Evolutionary conservation across 164 flowering plant genomes (phyloP).

Genomic region (Magnolia changhungtana): DNA sequence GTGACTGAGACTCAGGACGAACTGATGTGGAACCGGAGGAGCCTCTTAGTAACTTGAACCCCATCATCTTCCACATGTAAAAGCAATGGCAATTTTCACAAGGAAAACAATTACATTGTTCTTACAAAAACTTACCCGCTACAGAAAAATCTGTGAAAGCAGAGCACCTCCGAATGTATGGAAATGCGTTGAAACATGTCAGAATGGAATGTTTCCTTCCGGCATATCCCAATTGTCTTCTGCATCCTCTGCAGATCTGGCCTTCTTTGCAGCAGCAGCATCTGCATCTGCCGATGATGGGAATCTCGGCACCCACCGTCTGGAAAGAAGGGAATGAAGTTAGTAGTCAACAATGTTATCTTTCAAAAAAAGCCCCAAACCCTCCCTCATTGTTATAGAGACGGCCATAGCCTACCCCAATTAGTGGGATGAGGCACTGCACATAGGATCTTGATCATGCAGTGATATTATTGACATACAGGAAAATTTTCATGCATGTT

Average conservation of each 20-base stretch:
- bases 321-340: background rate
- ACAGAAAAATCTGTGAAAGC: background rate
- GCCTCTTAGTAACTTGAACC: background rate
- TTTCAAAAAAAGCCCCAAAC: no score
- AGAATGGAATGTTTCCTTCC: background rate
- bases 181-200: background rate
- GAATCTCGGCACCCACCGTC: background rate
- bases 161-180: background rate
- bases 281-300: background rate
- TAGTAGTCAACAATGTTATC: no score
- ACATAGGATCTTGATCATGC: no score
- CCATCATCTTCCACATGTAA: background rate
- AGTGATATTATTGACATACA: no score
- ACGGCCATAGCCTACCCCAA: no score
- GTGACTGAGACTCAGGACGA: background rate
- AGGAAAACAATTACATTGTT: background rate
- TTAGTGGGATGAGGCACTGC: no score
- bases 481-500: no score
- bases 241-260: background rate
- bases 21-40: background rate
- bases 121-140: background rate
- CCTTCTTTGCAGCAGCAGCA: background rate
- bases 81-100: background rate
- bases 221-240: conserved; percentile 3
- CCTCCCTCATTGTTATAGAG: no score